These are phyloP conservation scores for Rosa chinensis DNA, from an alignment of 306 rosid genomes.

Conservation along the genomic window DNA sequence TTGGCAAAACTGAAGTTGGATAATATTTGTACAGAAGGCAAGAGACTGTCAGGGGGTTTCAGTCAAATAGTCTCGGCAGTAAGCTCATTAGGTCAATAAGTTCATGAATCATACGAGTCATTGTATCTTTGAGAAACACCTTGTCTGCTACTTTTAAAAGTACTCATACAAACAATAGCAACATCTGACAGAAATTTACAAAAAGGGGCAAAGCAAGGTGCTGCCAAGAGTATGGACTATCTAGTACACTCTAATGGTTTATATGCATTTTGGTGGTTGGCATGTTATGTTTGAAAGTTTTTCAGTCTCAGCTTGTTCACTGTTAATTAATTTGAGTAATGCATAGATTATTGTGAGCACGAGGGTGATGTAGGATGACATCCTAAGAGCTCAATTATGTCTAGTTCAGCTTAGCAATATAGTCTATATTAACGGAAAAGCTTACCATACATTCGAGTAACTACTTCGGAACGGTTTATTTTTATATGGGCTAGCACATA, in stretches of 20 bases:
- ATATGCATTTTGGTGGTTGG: neutral
- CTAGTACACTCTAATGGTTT: neutral
- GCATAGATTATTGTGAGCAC: neutral
- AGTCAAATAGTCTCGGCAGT: neutral
- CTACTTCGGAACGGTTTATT: neutral
- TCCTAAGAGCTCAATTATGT: neutral
- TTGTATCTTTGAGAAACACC: neutral
- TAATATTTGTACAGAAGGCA: neutral
- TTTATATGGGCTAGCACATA: neutral
- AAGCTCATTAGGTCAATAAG: neutral
- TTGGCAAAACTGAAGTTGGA: neutral
- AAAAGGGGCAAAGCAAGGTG: neutral
- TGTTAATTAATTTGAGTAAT: neutral
- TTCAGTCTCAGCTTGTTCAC: neutral
- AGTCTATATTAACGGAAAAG: neutral
- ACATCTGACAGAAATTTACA: neutral
- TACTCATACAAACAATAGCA: neutral
- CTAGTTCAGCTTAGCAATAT: neutral
- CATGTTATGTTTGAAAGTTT: neutral
- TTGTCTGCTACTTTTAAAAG: neutral
- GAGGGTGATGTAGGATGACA: neutral
- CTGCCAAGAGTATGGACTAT: neutral
- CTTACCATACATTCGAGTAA: neutral
- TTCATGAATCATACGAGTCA: too few relatives aligned
- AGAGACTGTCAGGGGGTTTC: neutral